Evolutionary conservation across 441 rosid species (phyloP), one percentile per base, ranked within the genome.

Genomic region (Populus hybrid): DNA sequence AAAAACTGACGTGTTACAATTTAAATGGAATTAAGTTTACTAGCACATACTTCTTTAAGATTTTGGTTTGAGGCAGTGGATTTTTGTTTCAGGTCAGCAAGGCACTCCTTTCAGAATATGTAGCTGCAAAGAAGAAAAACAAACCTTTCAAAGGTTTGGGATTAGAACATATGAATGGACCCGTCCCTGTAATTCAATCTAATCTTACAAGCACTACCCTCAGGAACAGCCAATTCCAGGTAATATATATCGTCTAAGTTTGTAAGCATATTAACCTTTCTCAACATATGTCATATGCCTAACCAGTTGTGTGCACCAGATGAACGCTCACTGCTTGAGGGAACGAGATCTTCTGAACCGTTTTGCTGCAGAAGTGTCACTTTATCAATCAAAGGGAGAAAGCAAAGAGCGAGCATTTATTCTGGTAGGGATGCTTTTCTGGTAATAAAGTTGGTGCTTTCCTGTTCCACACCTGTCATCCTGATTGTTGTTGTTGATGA

Each of bases 291-390:
- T 63, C 66, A 23, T 3, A 63, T 4, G 0, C 63, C 66, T 80
- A 14, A 78, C 65, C 35, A 18, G 68, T 70, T 76, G 20, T 36
- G 59, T 69, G 6, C 77, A 72, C 80, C 89, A 93, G 99, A 78
- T 86, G 77, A 88, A 88, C 84, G 90, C 85, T 18, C 88, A 94
- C 85, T 85, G 89, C 80, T 71, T 90, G 81, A 91, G 98, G 83
- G 99, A 95, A 87, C 82, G 98, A 79, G 97, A 95, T 86, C 95
- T 95, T 67, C 82, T 94, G 77, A 84, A 83, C 75, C 87, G 81
- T 74, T 92, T 94, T 81, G 93, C 89, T 38, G 77, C 84, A 20
- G 97, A 90, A 86, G 86, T 95, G 71, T 86, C 89, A 23, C 86
- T 79, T 38, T 80, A 78, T 84, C 94, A 89, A 85, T 90, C 88